These are phyloP conservation scores for Cercophora sp. DNA, from an alignment of 495 filamentous ascomycete species.

Conservation along the genomic window DNA sequence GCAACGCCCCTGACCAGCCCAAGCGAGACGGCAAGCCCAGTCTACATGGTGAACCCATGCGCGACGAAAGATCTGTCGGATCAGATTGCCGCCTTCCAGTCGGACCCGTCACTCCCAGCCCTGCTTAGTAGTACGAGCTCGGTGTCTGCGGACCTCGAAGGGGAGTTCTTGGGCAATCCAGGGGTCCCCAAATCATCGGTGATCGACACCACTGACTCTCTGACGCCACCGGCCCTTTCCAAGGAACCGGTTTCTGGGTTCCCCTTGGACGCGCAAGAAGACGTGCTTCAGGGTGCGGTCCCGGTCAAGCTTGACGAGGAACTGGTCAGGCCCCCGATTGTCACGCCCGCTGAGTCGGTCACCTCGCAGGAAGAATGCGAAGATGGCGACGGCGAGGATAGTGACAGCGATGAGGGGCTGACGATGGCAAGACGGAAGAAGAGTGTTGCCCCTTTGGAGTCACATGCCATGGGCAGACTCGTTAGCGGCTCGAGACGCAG, in stretches of 20 bases:
- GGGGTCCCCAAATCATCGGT: constrained; percentile 37
- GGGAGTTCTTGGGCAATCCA: constrained; percentile 49
- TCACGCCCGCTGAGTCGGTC: constrained; percentile 1
- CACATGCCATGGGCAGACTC: constrained; percentile 28
- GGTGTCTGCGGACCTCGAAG: constrained; percentile 59
- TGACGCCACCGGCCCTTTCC: constrained; percentile 47
- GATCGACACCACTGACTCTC: constrained; percentile 48
- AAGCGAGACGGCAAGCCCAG: constrained; percentile 52
- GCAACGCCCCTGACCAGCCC: constrained; percentile 46
- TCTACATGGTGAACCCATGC: constrained; percentile 50
- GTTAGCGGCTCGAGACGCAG: constrained; percentile 36
- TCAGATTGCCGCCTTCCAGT: constrained; percentile 59
- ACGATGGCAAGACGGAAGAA: constrained; percentile 44
- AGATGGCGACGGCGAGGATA: constrained; percentile 53
- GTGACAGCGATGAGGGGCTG: constrained; percentile 53
- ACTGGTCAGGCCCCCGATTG: neutral
- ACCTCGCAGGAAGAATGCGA: constrained; percentile 27
- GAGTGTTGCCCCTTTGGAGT: constrained; percentile 23
- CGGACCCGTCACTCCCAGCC: constrained; percentile 72
- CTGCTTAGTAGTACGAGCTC: constrained; percentile 78
- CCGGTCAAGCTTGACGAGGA: constrained; percentile 22
- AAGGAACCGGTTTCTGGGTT: constrained; percentile 43
- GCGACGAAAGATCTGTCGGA: constrained; percentile 53
- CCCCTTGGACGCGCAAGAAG: constrained; percentile 35
- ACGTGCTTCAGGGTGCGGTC: constrained; percentile 15